Evolutionary conservation across 768 basidiomycete genomes (phyloP), one percentile per base, ranked within the genome.

Genomic region (Epithele typhae): DNA sequence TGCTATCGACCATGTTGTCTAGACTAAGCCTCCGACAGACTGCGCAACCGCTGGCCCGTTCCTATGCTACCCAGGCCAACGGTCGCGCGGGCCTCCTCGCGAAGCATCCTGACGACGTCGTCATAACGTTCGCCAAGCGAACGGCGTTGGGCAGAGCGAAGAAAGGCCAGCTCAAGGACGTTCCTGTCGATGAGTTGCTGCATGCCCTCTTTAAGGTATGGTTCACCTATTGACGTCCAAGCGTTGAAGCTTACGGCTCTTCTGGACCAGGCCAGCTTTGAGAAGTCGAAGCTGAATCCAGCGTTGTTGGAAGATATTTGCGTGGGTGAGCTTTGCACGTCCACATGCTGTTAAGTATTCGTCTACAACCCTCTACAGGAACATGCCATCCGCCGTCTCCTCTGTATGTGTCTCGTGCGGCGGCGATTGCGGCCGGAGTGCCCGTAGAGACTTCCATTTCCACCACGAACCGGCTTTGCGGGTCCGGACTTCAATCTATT

Each of bases 401-500:
- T 19, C 74, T 82, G 50, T 93, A 86, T 62, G 71, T 89, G 35
- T 92, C 92, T 8, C 75, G 92, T 25, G 88, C 91, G 37, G 91
- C 92, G 23, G 88, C 89, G 4, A 74, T 95, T 34, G 81, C 88
- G 25, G 91, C 92, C 22, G 93, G 92, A 11, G 87, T 96, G 54
- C 95, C 93, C 3, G 75, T 84, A 45, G 71, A 83, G 52, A 84
- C 92, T 12, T 87, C 94, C n/a, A 77, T 97, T 52, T 87, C 87
- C 18, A 86, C 88, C 10, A 81, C 97, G 44, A 99, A 99, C 66
- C 75, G 95, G 46, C 77, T 98, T 40, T 99, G 95, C 66, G 89
- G 92, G 2, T 94, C 92, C 0, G 93, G 94, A 19, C 74, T 98
- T 40, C 91, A 94, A 79, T 86, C 95, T n/a, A 84, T 98, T 51